Conservation (phyloP, 2,329 filamentous ascomycete genomes). For the Geosmithia flava region DNA sequence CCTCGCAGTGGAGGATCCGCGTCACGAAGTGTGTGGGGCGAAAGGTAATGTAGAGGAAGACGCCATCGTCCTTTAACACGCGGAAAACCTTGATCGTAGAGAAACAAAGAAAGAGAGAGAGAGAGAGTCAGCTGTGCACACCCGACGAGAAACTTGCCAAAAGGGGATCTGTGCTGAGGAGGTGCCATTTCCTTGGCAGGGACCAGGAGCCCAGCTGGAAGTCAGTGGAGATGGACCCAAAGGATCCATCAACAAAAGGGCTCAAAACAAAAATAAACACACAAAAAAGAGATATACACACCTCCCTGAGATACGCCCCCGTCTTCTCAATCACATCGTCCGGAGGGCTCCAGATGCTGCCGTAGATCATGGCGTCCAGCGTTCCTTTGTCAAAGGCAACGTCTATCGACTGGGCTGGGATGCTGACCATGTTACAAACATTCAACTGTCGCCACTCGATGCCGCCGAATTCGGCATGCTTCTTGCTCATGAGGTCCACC, state of each 20-base stretch:
- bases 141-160: too few relatives aligned
- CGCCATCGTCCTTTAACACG: conserved; percentile 30
- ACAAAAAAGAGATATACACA: conserved; percentile 9
- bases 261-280: too few relatives aligned
- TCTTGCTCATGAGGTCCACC: conserved; percentile 35
- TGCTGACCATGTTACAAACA: conserved; percentile 32
- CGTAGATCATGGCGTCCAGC: conserved; percentile 42
- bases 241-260: too few relatives aligned
- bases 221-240: too few relatives aligned
- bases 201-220: too few relatives aligned
- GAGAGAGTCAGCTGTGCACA: too few relatives aligned
- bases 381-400: conserved; percentile 47
- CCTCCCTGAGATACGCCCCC: conserved; percentile 34
- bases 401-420: conserved; percentile 29
- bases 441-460: conserved; percentile 39
- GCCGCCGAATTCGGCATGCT: conserved; percentile 17
- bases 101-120: background rate
- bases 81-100: conserved; percentile 15
- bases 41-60: conserved; percentile 40
- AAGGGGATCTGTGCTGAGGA: too few relatives aligned
- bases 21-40: conserved; percentile 41
- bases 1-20: conserved; percentile 28
- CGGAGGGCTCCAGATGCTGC: conserved; percentile 39
- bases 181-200: too few relatives aligned
- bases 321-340: conserved; percentile 34